Evolutionary conservation across 352 stramenopile species (phyloP).

Genomic region (Saprolegnia parasitica): DNA sequence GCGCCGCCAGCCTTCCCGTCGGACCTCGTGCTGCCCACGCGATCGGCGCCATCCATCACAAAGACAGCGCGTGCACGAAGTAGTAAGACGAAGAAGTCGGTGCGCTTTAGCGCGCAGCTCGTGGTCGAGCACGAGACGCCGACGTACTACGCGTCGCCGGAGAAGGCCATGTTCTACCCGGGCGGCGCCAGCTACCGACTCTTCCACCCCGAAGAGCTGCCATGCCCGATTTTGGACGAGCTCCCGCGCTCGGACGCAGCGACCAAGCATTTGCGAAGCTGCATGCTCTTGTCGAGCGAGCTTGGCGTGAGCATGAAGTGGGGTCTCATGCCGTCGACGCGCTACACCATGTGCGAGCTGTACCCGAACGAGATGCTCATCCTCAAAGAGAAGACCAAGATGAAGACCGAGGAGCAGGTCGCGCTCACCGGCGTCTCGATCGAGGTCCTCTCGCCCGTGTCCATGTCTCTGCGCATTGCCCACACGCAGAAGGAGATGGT

Average conservation of each 20-base stretch:
- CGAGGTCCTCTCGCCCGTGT: constrained; percentile 20
- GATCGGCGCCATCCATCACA: not conserved
- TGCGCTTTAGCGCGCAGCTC: constrained; percentile 22
- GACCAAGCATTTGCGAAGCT: constrained; percentile 28
- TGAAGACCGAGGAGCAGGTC: constrained; percentile 18
- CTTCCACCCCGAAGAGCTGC: constrained; percentile 27
- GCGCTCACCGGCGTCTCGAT: constrained; percentile 25
- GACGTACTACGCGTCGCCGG: constrained; percentile 24
- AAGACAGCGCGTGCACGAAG: not conserved
- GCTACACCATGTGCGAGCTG: constrained; percentile 25
- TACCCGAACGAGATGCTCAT: constrained; percentile 30
- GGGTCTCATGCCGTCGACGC: constrained; percentile 23
- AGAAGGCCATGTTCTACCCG: constrained; percentile 4
- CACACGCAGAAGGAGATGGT: constrained; percentile 28
- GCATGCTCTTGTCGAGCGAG: constrained; percentile 25
- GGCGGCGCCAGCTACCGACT: constrained; percentile 13
- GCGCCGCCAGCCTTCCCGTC: not conserved
- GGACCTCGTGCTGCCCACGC: not conserved
- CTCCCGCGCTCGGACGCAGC: constrained; percentile 24
- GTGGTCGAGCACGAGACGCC: constrained; percentile 15
- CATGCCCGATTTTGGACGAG: constrained; percentile 11
- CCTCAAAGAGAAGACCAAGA: constrained; percentile 23
- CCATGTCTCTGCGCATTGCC: constrained; percentile 16
- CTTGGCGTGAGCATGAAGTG: constrained; percentile 22
- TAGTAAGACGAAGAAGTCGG: not conserved